phyloP scores from a whole-genome alignment of 768 basidiomycete genomes.

The Flagelloscypha sp. region DNA sequence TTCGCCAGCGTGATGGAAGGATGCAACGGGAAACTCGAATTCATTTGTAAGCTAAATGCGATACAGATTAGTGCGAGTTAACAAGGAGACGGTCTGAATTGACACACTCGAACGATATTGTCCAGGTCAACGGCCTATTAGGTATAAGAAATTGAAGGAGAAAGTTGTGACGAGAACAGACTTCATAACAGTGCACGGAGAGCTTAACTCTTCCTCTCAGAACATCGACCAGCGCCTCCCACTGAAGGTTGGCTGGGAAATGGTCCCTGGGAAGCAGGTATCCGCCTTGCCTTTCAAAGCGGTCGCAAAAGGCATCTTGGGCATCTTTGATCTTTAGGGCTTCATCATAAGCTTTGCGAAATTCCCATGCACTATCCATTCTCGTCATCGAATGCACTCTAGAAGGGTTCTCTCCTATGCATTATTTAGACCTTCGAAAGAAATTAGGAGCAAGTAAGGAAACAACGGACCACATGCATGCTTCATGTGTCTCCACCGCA shows the following conservation, averaged over 20 bases:
- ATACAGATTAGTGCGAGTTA: conserved; percentile 2
- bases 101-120: conserved; percentile 54
- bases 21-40: conserved; percentile 76
- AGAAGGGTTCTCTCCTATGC: conserved; percentile 24
- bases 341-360: conserved; percentile 72
- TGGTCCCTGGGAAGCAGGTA: conserved; percentile 29
- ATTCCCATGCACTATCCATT: conserved; percentile 74
- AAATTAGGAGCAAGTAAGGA: no score
- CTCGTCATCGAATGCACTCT: conserved; percentile 41
- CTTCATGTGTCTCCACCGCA: conserved; percentile 81
- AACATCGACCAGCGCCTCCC: conserved; percentile 76
- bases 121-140: conserved; percentile 62
- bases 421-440: no score
- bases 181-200: conserved; percentile 63
- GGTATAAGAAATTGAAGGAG: neutral
- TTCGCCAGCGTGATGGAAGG: conserved; percentile 85
- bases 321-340: conserved; percentile 58
- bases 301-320: conserved; percentile 67
- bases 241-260: conserved; percentile 68
- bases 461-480: conserved; percentile 23
- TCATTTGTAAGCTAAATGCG: conserved; percentile 71
- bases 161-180: conserved; percentile 9
- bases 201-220: conserved; percentile 82
- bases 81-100: neutral
- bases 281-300: conserved; percentile 38